A percentile compares a stretch with the other conserved stretches of the same genome.
Evolutionary conservation across 805 yeast species (phyloP).

Genomic region (Zygoascus biomembranicola): DNA sequence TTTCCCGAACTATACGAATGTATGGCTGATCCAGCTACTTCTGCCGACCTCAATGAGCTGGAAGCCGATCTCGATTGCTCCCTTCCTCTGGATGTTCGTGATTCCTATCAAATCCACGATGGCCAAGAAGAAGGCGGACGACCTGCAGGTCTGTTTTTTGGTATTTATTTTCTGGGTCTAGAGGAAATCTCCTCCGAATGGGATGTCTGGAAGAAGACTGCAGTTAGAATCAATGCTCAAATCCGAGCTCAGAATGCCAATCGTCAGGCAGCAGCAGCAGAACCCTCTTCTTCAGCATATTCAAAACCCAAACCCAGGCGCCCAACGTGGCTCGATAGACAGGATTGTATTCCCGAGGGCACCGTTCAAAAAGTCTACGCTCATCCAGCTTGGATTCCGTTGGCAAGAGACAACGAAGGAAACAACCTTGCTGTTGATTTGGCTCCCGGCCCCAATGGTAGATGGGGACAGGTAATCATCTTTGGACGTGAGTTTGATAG

Average conservation of each 20-base stretch:
- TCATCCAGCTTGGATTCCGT: constrained; percentile 88
- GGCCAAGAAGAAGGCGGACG: constrained; percentile 81
- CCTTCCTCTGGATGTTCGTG: constrained; percentile 76
- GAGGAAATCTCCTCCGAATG: constrained; percentile 78
- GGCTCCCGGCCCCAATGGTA: constrained; percentile 70
- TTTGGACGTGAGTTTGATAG: constrained; percentile 93
- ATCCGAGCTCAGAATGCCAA: constrained; percentile 19
- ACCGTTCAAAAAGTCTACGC: constrained; percentile 70
- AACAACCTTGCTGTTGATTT: constrained; percentile 88
- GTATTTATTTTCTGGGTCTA: constrained; percentile 68
- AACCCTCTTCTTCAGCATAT: constrained; percentile 7
- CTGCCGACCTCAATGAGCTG: constrained; percentile 69
- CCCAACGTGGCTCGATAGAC: constrained; percentile 35
- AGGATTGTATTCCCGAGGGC: constrained; percentile 70
- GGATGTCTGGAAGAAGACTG: constrained; percentile 63
- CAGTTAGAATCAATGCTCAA: constrained; percentile 22
- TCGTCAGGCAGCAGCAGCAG: constrained; percentile 7
- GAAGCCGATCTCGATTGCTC: constrained; percentile 71
- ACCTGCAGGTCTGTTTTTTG: constrained; percentile 71
- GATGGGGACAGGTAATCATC: constrained; percentile 83
- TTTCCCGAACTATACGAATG: constrained; percentile 78
- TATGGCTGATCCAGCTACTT: constrained; percentile 69
- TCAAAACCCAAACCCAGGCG: constrained; percentile 1
- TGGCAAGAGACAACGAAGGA: constrained; percentile 81
- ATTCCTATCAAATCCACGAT: constrained; percentile 74